A percentile compares a stretch with the other conserved stretches of the same genome.
Evolutionary conservation across 768 basidiomycete genomes (phyloP).

Genomic region (Termitomyces sp.): DNA sequence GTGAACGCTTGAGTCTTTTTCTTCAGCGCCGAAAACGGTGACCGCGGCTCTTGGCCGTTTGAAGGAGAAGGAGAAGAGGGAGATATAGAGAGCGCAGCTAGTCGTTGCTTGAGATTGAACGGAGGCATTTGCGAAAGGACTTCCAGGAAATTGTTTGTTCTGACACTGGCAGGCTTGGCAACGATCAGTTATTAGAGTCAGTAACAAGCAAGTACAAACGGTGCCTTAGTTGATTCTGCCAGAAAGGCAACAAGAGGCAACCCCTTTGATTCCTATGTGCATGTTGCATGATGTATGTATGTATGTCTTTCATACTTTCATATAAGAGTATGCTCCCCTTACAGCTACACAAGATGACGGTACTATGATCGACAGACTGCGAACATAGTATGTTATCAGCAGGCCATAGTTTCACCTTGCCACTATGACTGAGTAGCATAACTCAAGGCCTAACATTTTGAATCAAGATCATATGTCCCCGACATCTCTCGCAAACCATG

Average conservation of each 20-base stretch:
- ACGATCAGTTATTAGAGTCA: background rate
- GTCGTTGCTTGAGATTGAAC: slow-evolving; percentile 60
- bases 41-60: slow-evolving; percentile 22
- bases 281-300: no score
- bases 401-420: background rate
- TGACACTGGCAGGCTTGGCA: slow-evolving; percentile 5
- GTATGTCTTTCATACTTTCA: no score
- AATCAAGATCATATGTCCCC: background rate
- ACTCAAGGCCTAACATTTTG: background rate
- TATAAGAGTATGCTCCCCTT: no score
- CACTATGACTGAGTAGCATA: background rate
- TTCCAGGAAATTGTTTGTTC: slow-evolving; percentile 4
- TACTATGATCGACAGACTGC: no score
- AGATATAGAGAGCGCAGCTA: slow-evolving; percentile 56
- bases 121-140: slow-evolving; percentile 24
- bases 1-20: slow-evolving; percentile 40
- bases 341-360: no score
- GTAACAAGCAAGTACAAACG: background rate
- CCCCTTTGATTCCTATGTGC: no score
- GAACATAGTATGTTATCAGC: background rate
- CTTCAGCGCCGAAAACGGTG: slow-evolving; percentile 20
- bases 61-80: slow-evolving; percentile 46
- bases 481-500: background rate
- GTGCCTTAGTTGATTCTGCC: background rate
- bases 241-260: no score